phyloP scores from a whole-genome alignment of 1,284 basidiomycete genomes.

The Neonothopanus nambi region DNA sequence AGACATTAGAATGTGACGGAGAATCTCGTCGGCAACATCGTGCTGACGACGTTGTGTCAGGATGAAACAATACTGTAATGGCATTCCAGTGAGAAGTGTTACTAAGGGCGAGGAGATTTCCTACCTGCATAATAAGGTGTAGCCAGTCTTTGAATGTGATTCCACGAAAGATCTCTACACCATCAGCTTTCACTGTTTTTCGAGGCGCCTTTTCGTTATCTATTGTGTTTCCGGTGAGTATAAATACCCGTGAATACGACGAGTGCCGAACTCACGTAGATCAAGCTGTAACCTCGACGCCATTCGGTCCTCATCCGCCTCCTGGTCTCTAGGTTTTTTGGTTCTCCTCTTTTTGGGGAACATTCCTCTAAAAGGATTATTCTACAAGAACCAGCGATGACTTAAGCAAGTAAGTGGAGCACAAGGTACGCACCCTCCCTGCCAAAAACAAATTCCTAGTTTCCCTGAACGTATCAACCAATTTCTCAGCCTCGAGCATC shows the following conservation, averaged over 20 bases:
- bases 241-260: neutral
- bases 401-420: neutral
- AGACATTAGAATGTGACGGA: slow-evolving; percentile 78
- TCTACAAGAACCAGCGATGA: slow-evolving; percentile 29
- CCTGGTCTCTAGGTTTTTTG: slow-evolving; percentile 46
- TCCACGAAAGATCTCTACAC: slow-evolving; percentile 73
- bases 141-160: slow-evolving; percentile 89
- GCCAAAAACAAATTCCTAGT: slow-evolving; percentile 83
- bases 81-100: neutral
- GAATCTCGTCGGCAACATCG: slow-evolving; percentile 74
- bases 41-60: slow-evolving; percentile 68
- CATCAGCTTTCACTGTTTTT: slow-evolving; percentile 31
- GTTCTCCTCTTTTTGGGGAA: slow-evolving; percentile 48
- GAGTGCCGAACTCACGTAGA: slow-evolving; percentile 49
- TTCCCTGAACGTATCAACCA: slow-evolving; percentile 88
- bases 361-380: slow-evolving; percentile 64
- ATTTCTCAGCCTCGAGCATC: slow-evolving; percentile 80
- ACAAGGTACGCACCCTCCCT: slow-evolving; percentile 54
- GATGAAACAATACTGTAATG: slow-evolving; percentile 78
- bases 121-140: slow-evolving; percentile 80
- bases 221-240: slow-evolving; percentile 21
- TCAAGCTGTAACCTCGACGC: slow-evolving; percentile 74
- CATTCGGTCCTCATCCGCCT: slow-evolving; percentile 72
- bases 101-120: slow-evolving; percentile 16
- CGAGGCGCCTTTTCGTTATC: slow-evolving; percentile 44